A percentile compares a stretch with the other conserved stretches of the same genome.
Conservation (phyloP, 2,329 filamentous ascomycete genomes). For the Fusarium acutatum region DNA sequence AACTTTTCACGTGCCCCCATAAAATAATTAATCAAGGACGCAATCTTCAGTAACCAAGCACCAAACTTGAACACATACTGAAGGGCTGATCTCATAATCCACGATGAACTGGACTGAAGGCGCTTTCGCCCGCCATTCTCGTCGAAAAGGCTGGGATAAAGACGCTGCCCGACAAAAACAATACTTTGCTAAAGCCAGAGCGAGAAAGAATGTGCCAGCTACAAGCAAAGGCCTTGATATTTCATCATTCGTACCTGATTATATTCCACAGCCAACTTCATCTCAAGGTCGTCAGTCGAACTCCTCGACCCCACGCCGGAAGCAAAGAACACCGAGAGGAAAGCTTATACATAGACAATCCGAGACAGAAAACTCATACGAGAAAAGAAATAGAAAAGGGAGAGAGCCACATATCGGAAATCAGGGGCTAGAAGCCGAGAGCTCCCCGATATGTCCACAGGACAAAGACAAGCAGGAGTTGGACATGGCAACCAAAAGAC, state of each 20-base stretch:
- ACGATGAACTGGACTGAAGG: slow-evolving; percentile 56
- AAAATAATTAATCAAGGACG: not conserved
- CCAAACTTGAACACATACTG: not conserved
- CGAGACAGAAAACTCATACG: not conserved
- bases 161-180: slow-evolving; percentile 49
- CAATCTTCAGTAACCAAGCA: not conserved
- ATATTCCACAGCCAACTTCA: slow-evolving; percentile 26
- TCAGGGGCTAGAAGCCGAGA: not conserved
- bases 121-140: slow-evolving; percentile 48
- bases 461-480: not conserved
- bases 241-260: slow-evolving; percentile 41
- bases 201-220: slow-evolving; percentile 25
- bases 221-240: not conserved
- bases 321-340: slow-evolving; percentile 9
- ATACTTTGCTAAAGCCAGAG: slow-evolving; percentile 50
- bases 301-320: not conserved
- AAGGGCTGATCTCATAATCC: not conserved
- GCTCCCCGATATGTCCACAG: not conserved
- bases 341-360: slow-evolving; percentile 14
- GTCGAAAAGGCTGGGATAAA: slow-evolving; percentile 45
- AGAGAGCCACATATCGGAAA: not conserved
- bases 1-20: not conserved
- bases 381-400: not conserved
- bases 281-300: not conserved
- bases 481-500: slow-evolving; percentile 37